Evolutionary conservation across 2,329 filamentous ascomycete genomes (phyloP).

Genomic region (Cordyceps cicadae): DNA sequence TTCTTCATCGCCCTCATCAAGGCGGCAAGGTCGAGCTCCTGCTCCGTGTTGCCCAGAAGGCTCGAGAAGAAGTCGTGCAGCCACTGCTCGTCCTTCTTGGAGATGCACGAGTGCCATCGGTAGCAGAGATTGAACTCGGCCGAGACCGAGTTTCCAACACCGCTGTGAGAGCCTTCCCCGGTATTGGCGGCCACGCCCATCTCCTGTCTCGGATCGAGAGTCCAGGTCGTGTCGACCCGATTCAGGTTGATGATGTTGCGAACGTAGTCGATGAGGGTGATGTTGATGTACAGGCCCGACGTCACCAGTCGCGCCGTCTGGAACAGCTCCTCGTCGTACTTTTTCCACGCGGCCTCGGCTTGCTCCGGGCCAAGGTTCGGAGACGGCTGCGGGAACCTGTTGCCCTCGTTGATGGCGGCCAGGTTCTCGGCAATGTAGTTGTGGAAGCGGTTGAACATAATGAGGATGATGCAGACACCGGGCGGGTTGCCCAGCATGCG

Average conservation of each 20-base stretch:
- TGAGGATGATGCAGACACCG: slow-evolving; percentile 59
- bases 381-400: slow-evolving; percentile 62
- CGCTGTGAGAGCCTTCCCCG: slow-evolving; percentile 53
- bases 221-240: slow-evolving; percentile 63
- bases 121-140: slow-evolving; percentile 87
- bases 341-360: slow-evolving; percentile 47
- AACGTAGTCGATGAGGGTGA: slow-evolving; percentile 70
- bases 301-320: slow-evolving; percentile 70
- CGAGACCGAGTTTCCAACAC: slow-evolving; percentile 74
- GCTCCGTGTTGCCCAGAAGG: slow-evolving; percentile 45
- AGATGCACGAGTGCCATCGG: slow-evolving; percentile 77
- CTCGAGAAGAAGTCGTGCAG: slow-evolving; percentile 59
- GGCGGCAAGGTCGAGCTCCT: slow-evolving; percentile 32
- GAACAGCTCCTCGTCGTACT: slow-evolving; percentile 70
- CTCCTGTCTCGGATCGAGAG: slow-evolving; percentile 65
- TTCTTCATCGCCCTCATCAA: slow-evolving; percentile 56
- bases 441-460: slow-evolving; percentile 81
- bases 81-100: slow-evolving; percentile 69
- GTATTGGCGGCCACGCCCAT: slow-evolving; percentile 50
- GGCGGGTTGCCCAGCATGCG: slow-evolving; percentile 63
- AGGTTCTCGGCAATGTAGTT: slow-evolving; percentile 77
- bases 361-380: slow-evolving; percentile 41
- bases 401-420: slow-evolving; percentile 76
- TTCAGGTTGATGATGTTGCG: slow-evolving; percentile 62
- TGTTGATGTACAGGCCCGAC: slow-evolving; percentile 69